Base-by-base conservation (phyloP, 1,139 yeast species). In the Saccharomyces hybrid region DNA sequence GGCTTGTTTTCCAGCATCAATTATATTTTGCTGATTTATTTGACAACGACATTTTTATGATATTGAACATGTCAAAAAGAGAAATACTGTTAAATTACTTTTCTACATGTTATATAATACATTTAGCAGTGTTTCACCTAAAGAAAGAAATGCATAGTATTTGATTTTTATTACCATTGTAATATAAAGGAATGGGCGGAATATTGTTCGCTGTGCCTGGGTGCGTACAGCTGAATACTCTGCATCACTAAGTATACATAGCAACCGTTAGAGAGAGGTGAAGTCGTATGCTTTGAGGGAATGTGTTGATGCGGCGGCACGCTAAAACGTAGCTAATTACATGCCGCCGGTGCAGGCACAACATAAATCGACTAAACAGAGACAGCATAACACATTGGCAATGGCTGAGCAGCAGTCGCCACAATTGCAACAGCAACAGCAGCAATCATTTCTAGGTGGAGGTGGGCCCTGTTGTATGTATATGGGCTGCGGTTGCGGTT, bases 391-490 rank as follows among this genome's bases (percentile, higher is more conserved):
- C 6, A 41, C 52, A 25, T 56, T 56, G 27, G 55, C 54, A 42
- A 57, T 54, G 23, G 57, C 52, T 8, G 32, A 53, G 6, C 34
- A 47, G 14, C 49, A 47, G 27, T 31, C 49, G 3, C 34, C 49
- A 3, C 49, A 38, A 11, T 38, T 38, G 2, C 44, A 38, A 38
- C 44, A 38, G 13, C 44, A 38, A 41, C 57, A 55, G 29, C 53
- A 29, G 23, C 23, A 19, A 26, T 44, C 47, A 9, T 46, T 52
- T 16, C 49, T 38, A 5, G 44, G 31, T 26, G 53, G 55, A 9
- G 54, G 55, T 25, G 56, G 58, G 23, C 50, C 49, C 19, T 56
- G 58, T 41, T 56, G 58, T 14, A 56, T 34, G 50, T 56, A 56
- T 6, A 56, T 53, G n/a, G 58, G 58, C 25, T 56, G 58, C 1